phyloP scores from a whole-genome alignment of 345 rosid genomes.

The Populus pruinosa region DNA sequence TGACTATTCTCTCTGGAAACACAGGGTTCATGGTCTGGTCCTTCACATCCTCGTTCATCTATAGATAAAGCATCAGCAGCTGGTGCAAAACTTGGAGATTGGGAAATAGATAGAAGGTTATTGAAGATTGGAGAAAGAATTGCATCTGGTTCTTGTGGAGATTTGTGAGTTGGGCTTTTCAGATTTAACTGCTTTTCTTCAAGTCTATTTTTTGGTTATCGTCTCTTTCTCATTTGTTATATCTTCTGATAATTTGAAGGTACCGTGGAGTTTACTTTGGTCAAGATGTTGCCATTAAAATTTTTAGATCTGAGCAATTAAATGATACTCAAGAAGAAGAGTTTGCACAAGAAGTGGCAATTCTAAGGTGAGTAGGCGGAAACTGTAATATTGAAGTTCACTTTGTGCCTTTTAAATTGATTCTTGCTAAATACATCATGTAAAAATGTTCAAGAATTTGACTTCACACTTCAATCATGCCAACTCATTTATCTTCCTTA shows the following conservation, averaged over 20 bases:
- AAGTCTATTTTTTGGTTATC: neutral
- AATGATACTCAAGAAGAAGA: constrained; percentile 48
- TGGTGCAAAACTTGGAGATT: constrained; percentile 31
- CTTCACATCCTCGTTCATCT: constrained; percentile 39
- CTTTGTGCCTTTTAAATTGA: neutral
- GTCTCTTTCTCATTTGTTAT: constrained; percentile 9
- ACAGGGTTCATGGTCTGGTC: constrained; percentile 64
- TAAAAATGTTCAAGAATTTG: neutral
- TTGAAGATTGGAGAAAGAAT: constrained; percentile 59
- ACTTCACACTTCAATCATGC: neutral
- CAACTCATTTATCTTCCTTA: neutral
- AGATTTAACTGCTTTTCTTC: constrained; percentile 11
- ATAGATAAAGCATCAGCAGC: constrained; percentile 28
- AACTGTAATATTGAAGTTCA: neutral
- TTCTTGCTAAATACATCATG: neutral
- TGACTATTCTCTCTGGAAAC: constrained; percentile 10
- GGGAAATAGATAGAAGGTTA: constrained; percentile 58
- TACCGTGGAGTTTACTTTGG: constrained; percentile 58
- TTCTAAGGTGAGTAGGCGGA: constrained; percentile 46
- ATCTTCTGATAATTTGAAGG: constrained; percentile 31
- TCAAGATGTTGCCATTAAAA: constrained; percentile 70
- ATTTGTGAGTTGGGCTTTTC: constrained; percentile 46
- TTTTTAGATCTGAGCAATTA: constrained; percentile 60
- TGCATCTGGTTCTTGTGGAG: constrained; percentile 70
- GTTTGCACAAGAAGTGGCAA: constrained; percentile 68